phyloP scores from a whole-genome alignment of 2,329 filamentous ascomycete genomes.

The Celoporthe dispersa region DNA sequence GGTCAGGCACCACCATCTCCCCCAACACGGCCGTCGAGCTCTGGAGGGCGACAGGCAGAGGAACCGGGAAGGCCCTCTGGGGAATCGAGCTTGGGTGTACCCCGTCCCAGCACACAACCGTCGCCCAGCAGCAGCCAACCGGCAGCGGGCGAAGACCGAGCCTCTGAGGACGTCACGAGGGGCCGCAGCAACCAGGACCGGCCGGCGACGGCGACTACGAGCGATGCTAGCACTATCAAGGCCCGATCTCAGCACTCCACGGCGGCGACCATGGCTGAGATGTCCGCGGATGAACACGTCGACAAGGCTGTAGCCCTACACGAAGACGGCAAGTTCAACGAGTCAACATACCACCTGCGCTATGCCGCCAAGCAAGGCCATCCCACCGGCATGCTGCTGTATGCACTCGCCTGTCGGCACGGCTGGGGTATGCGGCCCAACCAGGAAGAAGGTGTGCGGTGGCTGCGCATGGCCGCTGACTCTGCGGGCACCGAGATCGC shows the following conservation, averaged over 20 bases:
- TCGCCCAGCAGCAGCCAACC: conserved; percentile 51
- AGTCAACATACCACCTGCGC: conserved; percentile 95
- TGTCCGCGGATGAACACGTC: conserved; percentile 86
- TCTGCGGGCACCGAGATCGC: conserved; percentile 80
- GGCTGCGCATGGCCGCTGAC: conserved; percentile 90
- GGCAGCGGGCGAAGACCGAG: conserved; percentile 48
- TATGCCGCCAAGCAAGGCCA: conserved; percentile 84
- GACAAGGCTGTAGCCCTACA: conserved; percentile 89
- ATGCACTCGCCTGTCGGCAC: conserved; percentile 91
- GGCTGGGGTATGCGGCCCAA: conserved; percentile 98
- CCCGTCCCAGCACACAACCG: conserved; percentile 45
- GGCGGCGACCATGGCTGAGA: conserved; percentile 62
- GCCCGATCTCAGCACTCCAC: conserved; percentile 49
- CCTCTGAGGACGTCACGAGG: conserved; percentile 54
- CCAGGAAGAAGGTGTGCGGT: conserved; percentile 85
- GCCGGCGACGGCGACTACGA: conserved; percentile 51
- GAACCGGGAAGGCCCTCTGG: conserved; percentile 34
- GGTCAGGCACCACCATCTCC: conserved; percentile 63
- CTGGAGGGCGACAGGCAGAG: conserved; percentile 45
- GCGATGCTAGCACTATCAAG: conserved; percentile 60
- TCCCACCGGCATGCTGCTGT: conserved; percentile 93
- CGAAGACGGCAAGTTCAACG: conserved; percentile 82
- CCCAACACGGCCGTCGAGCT: conserved; percentile 63
- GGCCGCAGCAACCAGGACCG: conserved; percentile 37
- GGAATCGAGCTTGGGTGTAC: conserved; percentile 43